phyloP scores from a whole-genome alignment of 805 yeast genomes.

The Candida rishiriensis region DNA sequence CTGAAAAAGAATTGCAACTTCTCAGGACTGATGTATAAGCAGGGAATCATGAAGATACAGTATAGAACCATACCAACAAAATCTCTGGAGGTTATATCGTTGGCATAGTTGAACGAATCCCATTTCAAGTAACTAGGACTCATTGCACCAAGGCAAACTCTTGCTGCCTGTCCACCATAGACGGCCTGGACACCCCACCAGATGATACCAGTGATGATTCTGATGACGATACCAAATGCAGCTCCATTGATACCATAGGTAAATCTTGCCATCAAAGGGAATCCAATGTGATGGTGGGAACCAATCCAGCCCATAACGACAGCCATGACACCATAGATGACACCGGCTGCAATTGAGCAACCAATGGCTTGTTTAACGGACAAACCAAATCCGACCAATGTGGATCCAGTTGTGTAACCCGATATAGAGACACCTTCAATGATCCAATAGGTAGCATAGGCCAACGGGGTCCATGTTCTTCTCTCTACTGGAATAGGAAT shows the following conservation, averaged over 20 bases:
- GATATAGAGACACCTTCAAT: conserved; percentile 27
- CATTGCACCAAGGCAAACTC: conserved; percentile 35
- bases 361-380: conserved; percentile 35
- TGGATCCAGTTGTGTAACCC: conserved; percentile 18
- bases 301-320: conserved; percentile 48
- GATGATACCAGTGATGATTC: conserved; percentile 41
- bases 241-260: conserved; percentile 46
- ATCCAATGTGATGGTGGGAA: conserved; percentile 45
- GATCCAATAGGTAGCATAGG: conserved; percentile 40
- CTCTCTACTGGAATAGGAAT: conserved; percentile 41
- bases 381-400: conserved; percentile 24
- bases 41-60: conserved; percentile 33
- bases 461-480: conserved; percentile 43
- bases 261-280: conserved; percentile 39
- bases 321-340: conserved; percentile 40
- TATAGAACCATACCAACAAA: conserved; percentile 41
- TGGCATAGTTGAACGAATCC: conserved; percentile 33
- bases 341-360: conserved; percentile 40
- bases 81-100: conserved; percentile 38
- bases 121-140: conserved; percentile 35
- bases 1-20: conserved; percentile 21
- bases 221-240: conserved; percentile 35
- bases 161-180: conserved; percentile 43
- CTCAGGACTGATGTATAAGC: conserved; percentile 26
- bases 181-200: conserved; percentile 44